Evolutionary conservation across 169 alveolate species (phyloP).

Genomic region (Eimeria nieschulzi): DNA sequence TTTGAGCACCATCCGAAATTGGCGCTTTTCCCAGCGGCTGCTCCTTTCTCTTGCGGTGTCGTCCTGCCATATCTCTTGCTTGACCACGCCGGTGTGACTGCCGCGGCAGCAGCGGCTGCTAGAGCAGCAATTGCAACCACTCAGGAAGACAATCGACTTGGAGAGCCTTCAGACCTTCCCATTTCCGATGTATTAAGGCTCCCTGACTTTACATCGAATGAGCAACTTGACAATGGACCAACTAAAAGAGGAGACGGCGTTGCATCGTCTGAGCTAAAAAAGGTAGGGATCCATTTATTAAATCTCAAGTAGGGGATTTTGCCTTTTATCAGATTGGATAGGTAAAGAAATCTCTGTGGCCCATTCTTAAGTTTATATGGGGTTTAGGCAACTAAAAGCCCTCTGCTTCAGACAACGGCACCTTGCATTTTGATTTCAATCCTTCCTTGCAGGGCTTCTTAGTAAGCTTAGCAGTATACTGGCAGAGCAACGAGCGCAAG

Average conservation of each 20-base stretch:
- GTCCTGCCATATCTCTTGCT: constrained; percentile 20
- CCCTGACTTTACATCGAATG: background rate
- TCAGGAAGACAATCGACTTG: background rate
- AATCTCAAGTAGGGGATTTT: background rate
- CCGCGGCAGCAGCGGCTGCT: constrained; percentile 24
- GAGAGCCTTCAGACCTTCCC: background rate
- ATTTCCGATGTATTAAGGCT: background rate
- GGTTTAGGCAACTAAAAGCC: no score
- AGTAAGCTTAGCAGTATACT: background rate
- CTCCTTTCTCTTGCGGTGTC: constrained; percentile 39
- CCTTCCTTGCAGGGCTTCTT: background rate
- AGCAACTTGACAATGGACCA: background rate
- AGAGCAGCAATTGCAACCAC: constrained; percentile 1
- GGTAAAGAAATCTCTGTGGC: no score
- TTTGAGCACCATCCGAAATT: constrained; percentile 18
- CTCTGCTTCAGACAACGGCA: no score
- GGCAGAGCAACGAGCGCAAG: constrained; percentile 16
- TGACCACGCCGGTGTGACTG: background rate
- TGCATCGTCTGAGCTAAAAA: background rate
- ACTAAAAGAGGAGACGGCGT: background rate
- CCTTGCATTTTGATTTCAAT: no score
- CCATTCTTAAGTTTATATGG: no score
- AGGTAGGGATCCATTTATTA: background rate
- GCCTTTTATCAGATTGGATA: no score
- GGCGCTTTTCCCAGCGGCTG: background rate